Conservation (phyloP, 2,329 filamentous ascomycete genomes). For the Fusarium sp. region DNA sequence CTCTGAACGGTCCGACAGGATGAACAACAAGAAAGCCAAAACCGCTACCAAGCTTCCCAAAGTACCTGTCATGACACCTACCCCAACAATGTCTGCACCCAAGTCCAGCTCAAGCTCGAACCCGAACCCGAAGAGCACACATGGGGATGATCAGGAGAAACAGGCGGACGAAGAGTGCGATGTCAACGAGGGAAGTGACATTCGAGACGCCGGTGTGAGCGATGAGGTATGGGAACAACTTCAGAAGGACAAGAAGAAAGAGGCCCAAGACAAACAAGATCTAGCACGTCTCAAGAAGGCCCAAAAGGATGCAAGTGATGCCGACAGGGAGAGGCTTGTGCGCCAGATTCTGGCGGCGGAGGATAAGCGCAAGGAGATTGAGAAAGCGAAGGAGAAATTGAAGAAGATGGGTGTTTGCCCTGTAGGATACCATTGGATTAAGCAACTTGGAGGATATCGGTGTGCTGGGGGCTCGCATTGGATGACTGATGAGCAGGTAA, state of each 20-base stretch:
- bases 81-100: neutral
- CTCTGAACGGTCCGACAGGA: constrained; percentile 18
- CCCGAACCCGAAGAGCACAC: neutral
- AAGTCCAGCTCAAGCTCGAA: neutral
- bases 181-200: neutral
- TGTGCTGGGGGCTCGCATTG: constrained; percentile 73
- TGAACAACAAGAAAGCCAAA: constrained; percentile 23
- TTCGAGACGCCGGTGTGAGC: constrained; percentile 68
- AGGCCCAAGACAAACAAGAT: constrained; percentile 53
- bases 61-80: neutral
- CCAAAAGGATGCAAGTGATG: constrained; percentile 46
- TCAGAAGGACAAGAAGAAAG: constrained; percentile 59
- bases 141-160: neutral
- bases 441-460: constrained; percentile 67
- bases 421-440: constrained; percentile 71
- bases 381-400: constrained; percentile 61
- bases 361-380: constrained; percentile 53
- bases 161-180: neutral
- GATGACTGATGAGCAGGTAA: constrained; percentile 33
- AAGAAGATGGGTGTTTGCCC: constrained; percentile 66
- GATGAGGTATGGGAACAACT: constrained; percentile 73
- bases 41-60: accelerated
- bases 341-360: constrained; percentile 51
- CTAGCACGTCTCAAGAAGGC: constrained; percentile 51
- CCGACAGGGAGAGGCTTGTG: constrained; percentile 53